Evolutionary conservation across 2,329 filamentous ascomycete genomes (phyloP), one percentile per base, ranked within the genome.

Genomic region (Myrmaecium sp.): DNA sequence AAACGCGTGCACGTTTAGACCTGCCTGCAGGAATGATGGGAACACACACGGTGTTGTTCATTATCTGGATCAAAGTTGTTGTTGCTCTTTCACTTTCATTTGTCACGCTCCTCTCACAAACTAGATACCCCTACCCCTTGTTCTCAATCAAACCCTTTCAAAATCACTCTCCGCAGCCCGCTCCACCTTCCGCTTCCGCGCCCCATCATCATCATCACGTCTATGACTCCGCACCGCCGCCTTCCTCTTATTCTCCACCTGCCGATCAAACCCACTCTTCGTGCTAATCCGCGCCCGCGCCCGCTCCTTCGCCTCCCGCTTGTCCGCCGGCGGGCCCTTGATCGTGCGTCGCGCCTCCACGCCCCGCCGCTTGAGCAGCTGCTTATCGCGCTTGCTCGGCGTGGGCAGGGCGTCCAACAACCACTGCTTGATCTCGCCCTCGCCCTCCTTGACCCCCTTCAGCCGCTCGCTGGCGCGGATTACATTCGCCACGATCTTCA

Each of bases 401-500:
- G 75, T 75, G 0, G 89, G 89, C 35, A 98, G 60, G 3, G 81
- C 75, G 46, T 93, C 79, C 4, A 95, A 60, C 27, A 98, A 59
- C 84, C 86, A 95, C 31, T 50, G 40, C 30, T 59, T 54, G 1
- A 66, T 64, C 14, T 64, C 61, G 0, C 57, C 62, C 3, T 60
- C 59, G 11, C 64, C 31, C 2, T 35, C 46, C 4, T 35, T 45
- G 3, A 34, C 35, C 0, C 55, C 57, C 4, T 62, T 55, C 41
- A 83, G 66, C 50, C 72, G 78, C 52, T 94, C 80, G 37, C 77
- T 83, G 13, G 71, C 69, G 0, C 78, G 69, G 36, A 98, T 93
- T 17, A 95, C 80, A 43, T 94, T 94, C 17, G 84, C 89, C 15
- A 98, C 79, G 35, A 73, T 80, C 57, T 86, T 92, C 30, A 98